These are phyloP conservation scores for Inga oerstediana DNA, from an alignment of 306 rosid genomes.

Conservation along the genomic window DNA sequence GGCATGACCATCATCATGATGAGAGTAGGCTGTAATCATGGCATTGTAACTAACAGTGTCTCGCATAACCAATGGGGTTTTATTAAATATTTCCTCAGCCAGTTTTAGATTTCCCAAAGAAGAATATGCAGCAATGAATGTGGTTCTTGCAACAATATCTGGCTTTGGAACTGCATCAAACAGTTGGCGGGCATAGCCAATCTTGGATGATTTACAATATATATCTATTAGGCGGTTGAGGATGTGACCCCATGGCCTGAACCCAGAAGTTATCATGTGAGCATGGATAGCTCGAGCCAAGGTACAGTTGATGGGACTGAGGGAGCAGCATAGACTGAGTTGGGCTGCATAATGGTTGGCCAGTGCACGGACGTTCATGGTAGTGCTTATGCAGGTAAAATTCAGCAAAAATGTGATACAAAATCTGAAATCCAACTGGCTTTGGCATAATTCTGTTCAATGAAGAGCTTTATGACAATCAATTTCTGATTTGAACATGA, in stretches of 20 bases:
- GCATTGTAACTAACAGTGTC: conserved; percentile 57
- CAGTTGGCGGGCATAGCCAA: conserved; percentile 7
- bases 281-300: conserved; percentile 56
- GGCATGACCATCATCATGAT: conserved; percentile 43
- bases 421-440: background rate
- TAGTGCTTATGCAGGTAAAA: background rate
- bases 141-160: conserved; percentile 13
- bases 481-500: background rate
- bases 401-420: background rate
- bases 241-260: conserved; percentile 54
- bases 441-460: conserved; percentile 6
- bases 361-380: conserved; percentile 39
- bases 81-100: conserved; percentile 41
- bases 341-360: conserved; percentile 54
- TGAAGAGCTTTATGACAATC: no score
- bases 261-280: conserved; percentile 57
- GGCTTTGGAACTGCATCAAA: background rate
- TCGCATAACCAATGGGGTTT: conserved; percentile 36
- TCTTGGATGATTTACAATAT: conserved; percentile 57
- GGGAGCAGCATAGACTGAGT: conserved; percentile 34
- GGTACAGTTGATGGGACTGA: conserved; percentile 30
- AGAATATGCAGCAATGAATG: conserved; percentile 49
- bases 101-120: conserved; percentile 40
- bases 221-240: conserved; percentile 57
- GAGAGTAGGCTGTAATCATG: conserved; percentile 55